Conservation (phyloP, 345 rosid genomes). For the Hibiscus trionum region DNA sequence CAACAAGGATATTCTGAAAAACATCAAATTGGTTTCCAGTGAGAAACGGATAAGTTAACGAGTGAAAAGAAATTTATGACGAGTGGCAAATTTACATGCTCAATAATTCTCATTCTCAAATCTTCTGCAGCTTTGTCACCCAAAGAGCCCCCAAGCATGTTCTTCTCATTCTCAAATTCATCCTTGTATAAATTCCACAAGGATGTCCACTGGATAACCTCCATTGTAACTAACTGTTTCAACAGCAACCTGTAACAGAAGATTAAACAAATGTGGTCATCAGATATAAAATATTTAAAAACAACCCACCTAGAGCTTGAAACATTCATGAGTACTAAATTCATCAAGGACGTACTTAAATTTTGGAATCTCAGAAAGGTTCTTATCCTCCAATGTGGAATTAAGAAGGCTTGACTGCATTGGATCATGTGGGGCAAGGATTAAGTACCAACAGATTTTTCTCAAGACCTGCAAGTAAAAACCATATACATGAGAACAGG, state of each 20-base stretch:
- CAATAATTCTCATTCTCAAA: conserved; percentile 81
- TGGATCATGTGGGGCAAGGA: conserved; percentile 66
- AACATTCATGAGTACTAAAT: not conserved
- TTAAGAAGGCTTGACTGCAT: conserved; percentile 81
- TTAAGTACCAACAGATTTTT: conserved; percentile 83
- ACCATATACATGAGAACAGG: conserved; percentile 21
- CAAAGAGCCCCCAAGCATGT: conserved; percentile 84
- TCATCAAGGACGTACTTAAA: conserved; percentile 43
- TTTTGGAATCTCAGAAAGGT: conserved; percentile 67
- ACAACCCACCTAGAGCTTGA: not conserved
- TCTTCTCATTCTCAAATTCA: conserved; percentile 82
- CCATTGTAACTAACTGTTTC: conserved; percentile 69
- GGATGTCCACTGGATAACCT: conserved; percentile 92
- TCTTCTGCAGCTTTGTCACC: conserved; percentile 92
- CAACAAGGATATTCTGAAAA: conserved; percentile 92
- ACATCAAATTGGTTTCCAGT: conserved; percentile 4
- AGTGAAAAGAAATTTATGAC: conserved; percentile 3
- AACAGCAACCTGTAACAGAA: conserved; percentile 6
- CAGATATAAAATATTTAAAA: not conserved
- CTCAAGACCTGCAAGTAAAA: conserved; percentile 41
- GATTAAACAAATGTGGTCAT: not conserved
- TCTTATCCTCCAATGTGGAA: conserved; percentile 79
- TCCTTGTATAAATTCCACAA: conserved; percentile 78
- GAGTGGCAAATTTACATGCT: conserved; percentile 50
- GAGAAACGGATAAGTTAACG: not conserved